These are phyloP conservation scores for Emmonsiellopsis sp. DNA, from an alignment of 2,329 filamentous ascomycete species.

Conservation along the genomic window DNA sequence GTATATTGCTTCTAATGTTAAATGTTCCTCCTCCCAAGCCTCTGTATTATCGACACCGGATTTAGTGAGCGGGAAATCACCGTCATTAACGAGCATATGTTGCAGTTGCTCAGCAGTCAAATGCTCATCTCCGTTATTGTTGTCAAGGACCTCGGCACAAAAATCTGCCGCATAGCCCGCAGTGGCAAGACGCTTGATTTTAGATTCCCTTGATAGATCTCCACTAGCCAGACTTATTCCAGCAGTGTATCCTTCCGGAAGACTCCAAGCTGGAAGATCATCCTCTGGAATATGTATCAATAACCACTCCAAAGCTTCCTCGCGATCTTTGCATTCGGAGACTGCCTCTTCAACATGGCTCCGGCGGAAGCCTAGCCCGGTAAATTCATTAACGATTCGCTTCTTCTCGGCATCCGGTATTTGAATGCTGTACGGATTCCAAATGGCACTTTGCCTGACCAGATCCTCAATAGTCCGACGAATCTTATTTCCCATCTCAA, in stretches of 20 bases:
- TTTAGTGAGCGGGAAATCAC: slow-evolving; percentile 8
- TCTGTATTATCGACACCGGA: slow-evolving; percentile 33
- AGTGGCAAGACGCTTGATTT: slow-evolving; percentile 69
- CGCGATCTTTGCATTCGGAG: slow-evolving; percentile 76
- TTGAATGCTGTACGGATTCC: slow-evolving; percentile 71
- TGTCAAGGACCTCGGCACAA: slow-evolving; percentile 67
- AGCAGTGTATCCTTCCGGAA: slow-evolving; percentile 85
- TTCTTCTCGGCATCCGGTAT: slow-evolving; percentile 51
- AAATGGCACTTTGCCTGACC: slow-evolving; percentile 66
- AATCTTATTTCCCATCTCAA: slow-evolving; percentile 82
- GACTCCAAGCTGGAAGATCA: slow-evolving; percentile 82
- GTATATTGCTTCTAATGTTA: slow-evolving; percentile 76
- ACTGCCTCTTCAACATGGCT: slow-evolving; percentile 86
- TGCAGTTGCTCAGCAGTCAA: slow-evolving; percentile 74
- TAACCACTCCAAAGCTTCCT: slow-evolving; percentile 92
- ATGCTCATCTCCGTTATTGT: slow-evolving; percentile 60
- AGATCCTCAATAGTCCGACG: slow-evolving; percentile 70
- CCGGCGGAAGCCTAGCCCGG: slow-evolving; percentile 71
- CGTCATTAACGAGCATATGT: slow-evolving; percentile 50
- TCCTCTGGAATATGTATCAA: slow-evolving; percentile 96
- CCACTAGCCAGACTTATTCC: slow-evolving; percentile 78
- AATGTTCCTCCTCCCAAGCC: slow-evolving; percentile 79
- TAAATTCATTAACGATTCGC: slow-evolving; percentile 61
- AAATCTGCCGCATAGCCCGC: slow-evolving; percentile 80
- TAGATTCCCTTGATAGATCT: slow-evolving; percentile 70